phyloP scores from a whole-genome alignment of 73 alveolate species.

The Paramecium biaurelia region DNA sequence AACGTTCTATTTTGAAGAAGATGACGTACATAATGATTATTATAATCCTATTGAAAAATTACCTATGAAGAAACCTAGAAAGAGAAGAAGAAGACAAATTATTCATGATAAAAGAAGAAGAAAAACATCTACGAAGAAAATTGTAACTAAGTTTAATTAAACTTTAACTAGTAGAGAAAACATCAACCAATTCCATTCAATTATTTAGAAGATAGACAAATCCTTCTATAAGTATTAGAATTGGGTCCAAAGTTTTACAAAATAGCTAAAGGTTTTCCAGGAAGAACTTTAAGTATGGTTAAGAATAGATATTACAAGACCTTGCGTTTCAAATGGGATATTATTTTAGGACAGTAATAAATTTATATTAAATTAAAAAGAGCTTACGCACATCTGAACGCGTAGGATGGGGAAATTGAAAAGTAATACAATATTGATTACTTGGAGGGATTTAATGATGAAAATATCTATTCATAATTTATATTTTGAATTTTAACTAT shows the following conservation, averaged over 20 bases:
- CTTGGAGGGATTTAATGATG: background rate
- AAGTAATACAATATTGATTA: background rate
- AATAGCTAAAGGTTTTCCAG: background rate
- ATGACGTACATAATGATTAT: background rate
- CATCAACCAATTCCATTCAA: background rate
- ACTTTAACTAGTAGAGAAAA: background rate
- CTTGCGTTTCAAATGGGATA: background rate
- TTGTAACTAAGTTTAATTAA: background rate
- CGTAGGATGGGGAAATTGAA: background rate
- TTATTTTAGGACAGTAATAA: conserved; percentile 4
- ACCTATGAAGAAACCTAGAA: background rate
- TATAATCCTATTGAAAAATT: background rate
- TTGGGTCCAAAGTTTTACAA: conserved; percentile 1
- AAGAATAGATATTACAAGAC: conserved; percentile 24
- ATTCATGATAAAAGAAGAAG: background rate
- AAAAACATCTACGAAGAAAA: background rate
- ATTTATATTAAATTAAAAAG: background rate
- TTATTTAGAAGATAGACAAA: background rate
- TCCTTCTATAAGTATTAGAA: background rate
- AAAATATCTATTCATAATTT: background rate
- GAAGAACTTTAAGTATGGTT: conserved; percentile 32
- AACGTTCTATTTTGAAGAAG: background rate
- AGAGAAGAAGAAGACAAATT: background rate
- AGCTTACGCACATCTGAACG: background rate
- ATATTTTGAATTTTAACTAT: background rate